Percentiles rank a stretch among this genome's conserved stretches.
Conservation (phyloP, 2,329 filamentous ascomycete genomes). For the Paecilomyces niveus region DNA sequence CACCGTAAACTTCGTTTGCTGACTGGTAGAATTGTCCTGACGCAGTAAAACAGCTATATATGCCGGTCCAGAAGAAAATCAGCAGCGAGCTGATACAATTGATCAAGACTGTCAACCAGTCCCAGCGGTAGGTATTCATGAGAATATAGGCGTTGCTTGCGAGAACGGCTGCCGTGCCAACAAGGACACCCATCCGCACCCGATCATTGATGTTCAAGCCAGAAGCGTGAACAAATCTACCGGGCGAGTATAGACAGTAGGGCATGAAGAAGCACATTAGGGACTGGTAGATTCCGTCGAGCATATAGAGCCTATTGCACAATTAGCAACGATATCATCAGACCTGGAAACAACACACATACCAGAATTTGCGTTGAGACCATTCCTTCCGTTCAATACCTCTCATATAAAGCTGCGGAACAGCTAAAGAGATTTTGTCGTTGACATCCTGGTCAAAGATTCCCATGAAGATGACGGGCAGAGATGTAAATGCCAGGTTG, state of each 20-base stretch:
- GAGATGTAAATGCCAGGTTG: slow-evolving; percentile 92
- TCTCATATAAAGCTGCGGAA: slow-evolving; percentile 89
- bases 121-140: slow-evolving; percentile 96
- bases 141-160: slow-evolving; percentile 92
- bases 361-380: slow-evolving; percentile 97
- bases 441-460: slow-evolving; percentile 95
- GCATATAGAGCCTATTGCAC: slow-evolving; percentile 74
- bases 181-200: slow-evolving; percentile 76
- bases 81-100: slow-evolving; percentile 75
- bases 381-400: slow-evolving; percentile 96
- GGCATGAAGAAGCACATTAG: slow-evolving; percentile 89
- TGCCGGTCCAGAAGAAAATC: slow-evolving; percentile 92
- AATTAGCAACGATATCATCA: slow-evolving; percentile 19
- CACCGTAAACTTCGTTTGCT: slow-evolving; percentile 69
- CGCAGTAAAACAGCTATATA: slow-evolving; percentile 61
- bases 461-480: slow-evolving; percentile 92
- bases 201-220: slow-evolving; percentile 74
- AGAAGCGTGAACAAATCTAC: slow-evolving; percentile 61
- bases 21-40: slow-evolving; percentile 67
- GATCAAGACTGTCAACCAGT: slow-evolving; percentile 87
- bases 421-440: slow-evolving; percentile 85
- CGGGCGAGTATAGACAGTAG: slow-evolving; percentile 67
- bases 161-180: slow-evolving; percentile 75
- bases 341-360: slow-evolving; percentile 28
- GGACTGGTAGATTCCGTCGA: slow-evolving; percentile 91